A percentile compares a stretch with the other conserved stretches of the same genome.
phyloP scores from a whole-genome alignment of 306 rosid species.

The Arachis stenosperma region DNA sequence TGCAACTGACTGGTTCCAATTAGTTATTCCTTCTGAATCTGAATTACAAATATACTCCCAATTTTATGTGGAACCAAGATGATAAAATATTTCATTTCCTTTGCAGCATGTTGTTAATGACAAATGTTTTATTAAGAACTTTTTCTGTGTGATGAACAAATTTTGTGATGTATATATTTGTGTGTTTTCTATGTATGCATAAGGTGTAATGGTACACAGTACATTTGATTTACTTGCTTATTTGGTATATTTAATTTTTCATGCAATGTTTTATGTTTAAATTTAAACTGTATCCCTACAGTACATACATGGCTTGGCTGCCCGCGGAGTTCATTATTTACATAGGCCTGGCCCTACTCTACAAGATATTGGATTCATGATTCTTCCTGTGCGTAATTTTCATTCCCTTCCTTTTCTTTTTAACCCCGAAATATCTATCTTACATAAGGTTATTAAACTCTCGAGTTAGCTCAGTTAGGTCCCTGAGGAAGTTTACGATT shows the following conservation, averaged over 20 bases:
- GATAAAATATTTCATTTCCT: conserved; percentile 13
- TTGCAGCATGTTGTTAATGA: conserved; percentile 33
- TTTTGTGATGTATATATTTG: conserved; percentile 15
- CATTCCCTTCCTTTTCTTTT: conserved; percentile 2
- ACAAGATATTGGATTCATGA: conserved; percentile 83
- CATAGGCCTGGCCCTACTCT: conserved; percentile 85
- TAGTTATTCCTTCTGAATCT: conserved; percentile 23
- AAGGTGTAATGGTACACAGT: conserved; percentile 10
- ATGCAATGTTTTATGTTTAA: conserved; percentile 35
- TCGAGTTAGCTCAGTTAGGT: no score
- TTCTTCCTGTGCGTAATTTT: conserved; percentile 71
- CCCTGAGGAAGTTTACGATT: no score
- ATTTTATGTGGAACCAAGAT: conserved; percentile 26
- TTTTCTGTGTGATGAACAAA: neutral
- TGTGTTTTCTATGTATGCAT: conserved; percentile 21
- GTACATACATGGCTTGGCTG: conserved; percentile 90
- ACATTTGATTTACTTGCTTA: conserved; percentile 32
- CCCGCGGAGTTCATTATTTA: conserved; percentile 84
- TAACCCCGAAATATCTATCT: neutral
- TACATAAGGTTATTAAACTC: no score
- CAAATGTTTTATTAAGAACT: conserved; percentile 3
- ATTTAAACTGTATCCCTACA: conserved; percentile 41
- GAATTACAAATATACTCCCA: conserved; percentile 6
- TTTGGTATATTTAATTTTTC: conserved; percentile 27
- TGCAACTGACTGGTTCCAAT: conserved; percentile 1